Evolutionary conservation across 805 yeast species (phyloP).

Genomic region (Wickerhamiella alocasiicola): DNA sequence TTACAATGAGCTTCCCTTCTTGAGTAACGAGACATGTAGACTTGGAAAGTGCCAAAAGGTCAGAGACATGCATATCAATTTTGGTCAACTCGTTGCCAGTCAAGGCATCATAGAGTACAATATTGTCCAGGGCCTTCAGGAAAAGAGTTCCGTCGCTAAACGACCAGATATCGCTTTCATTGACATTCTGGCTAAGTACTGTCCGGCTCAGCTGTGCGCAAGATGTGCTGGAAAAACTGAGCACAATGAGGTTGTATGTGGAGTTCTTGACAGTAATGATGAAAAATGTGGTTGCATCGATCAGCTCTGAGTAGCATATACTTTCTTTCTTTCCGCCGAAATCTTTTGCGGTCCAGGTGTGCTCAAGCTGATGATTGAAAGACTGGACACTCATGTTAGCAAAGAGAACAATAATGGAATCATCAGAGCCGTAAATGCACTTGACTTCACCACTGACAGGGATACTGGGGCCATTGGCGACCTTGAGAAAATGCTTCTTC

Average conservation of each 20-base stretch:
- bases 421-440: conserved; percentile 9
- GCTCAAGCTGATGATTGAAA: conserved; percentile 1
- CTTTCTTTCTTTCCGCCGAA: neutral
- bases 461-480: conserved; percentile 4
- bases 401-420: conserved; percentile 7
- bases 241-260: neutral
- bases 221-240: neutral
- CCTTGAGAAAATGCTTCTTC: conserved; percentile 19
- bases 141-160: neutral
- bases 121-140: neutral
- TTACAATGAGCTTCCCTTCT: conserved; percentile 2
- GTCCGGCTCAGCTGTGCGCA: conserved; percentile 1
- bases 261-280: neutral
- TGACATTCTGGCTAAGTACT: neutral
- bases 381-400: conserved; percentile 5
- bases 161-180: neutral
- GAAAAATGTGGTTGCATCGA: conserved; percentile 4
- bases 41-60: neutral
- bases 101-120: neutral
- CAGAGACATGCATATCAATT: neutral
- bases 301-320: conserved; percentile 7
- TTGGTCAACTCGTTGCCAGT: neutral
- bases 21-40: neutral
- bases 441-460: conserved; percentile 12
- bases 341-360: conserved; percentile 6